Evolutionary conservation across 768 basidiomycete species (phyloP), one percentile per base, ranked within the genome.

Genomic region (Kondoa subrosea): DNA sequence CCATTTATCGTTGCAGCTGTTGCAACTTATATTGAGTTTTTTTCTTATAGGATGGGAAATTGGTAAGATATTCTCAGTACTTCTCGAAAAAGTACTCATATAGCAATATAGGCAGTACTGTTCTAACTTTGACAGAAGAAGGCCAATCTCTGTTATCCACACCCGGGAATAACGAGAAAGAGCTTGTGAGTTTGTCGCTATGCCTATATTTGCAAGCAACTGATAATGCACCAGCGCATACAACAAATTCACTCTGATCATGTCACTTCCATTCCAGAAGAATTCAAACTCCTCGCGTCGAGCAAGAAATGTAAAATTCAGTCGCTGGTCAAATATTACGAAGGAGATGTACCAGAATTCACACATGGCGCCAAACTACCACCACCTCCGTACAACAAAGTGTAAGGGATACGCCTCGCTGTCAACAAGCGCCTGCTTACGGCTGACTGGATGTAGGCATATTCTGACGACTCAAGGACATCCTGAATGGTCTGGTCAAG

Each of bases 181-280:
- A 31, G 8, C 60, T 65, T 50, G 40, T 50, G 40, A 50, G 40
- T 21, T 21, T 50, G 21, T 21, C 21, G 12, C 40, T 50, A 8
- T 21, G 8, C 40, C 40, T 50, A 21, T 8, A 21, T 21, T 50
- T 8, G 8, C 40, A 8, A 8, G 21, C 8, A 8, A 8, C 40
- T 50, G 40, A 50, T 50, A 21, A 8, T 21, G 40, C 40, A 21
- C 12, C 40, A 50, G 32, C 32, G 67, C 29, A 68, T 68, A 33
- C 67, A 68, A 50, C 67, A 68, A 67, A 57, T 68, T 3, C 67
- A 68, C 40, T 68, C 67, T 50, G 67, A 68, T 33, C 62, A 68
- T 32, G 67, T 68, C 26, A 63, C 34, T 21, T 65, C 30, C 8
- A 63, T 68, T 3, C 67, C 67, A 40, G 67, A 68, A 29, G 67